Evolutionary conservation across 148 eudicot genomes (phyloP).

Genomic region (Diospyros lotus): DNA sequence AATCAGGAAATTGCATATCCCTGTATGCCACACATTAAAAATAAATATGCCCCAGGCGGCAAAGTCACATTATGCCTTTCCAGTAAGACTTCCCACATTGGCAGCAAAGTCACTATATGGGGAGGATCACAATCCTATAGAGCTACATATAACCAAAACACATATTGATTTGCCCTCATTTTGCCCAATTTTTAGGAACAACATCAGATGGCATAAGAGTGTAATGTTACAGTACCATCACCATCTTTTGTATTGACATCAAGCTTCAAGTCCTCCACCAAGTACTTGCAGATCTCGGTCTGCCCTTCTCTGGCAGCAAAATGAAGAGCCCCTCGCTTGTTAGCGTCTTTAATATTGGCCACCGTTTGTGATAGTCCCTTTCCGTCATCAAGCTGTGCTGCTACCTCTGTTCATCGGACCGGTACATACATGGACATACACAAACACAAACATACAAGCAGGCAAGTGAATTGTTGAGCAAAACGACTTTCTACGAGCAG

Average conservation of each 20-base stretch:
- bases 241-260: slow-evolving; percentile 77
- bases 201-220: no score
- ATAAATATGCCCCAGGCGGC: no score
- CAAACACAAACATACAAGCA: background rate
- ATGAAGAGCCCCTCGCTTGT: slow-evolving; percentile 89
- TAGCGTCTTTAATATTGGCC: slow-evolving; percentile 79
- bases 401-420: slow-evolving; percentile 39
- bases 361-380: slow-evolving; percentile 77
- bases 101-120: background rate
- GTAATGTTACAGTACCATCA: slow-evolving; percentile 45
- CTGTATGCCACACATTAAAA: no score
- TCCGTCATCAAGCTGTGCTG: slow-evolving; percentile 73
- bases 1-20: no score
- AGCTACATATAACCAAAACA: background rate
- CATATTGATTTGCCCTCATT: background rate
- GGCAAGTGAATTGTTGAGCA: no score
- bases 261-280: slow-evolving; percentile 87
- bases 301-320: slow-evolving; percentile 93
- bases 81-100: no score
- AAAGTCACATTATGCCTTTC: no score
- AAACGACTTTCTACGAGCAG: background rate
- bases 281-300: slow-evolving; percentile 83
- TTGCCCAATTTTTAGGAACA: no score
- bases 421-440: background rate
- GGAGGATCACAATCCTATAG: background rate